Conservation (phyloP, 2,329 filamentous ascomycete species). For the Epichloe typhina region DNA sequence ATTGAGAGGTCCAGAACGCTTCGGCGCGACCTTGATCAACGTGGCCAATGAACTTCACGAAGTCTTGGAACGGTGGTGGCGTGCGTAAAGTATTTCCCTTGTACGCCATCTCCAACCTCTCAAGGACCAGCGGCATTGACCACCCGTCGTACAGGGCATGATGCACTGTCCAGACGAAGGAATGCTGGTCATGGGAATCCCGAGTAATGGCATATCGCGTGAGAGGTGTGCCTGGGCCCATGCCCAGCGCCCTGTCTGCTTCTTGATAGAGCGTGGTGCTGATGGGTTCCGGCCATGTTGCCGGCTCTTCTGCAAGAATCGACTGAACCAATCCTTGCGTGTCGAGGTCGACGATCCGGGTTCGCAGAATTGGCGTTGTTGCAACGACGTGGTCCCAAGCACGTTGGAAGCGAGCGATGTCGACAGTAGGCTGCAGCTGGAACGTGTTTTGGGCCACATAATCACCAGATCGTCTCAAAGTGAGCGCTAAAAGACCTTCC, state of each 20-base stretch:
- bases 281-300: conserved; percentile 12
- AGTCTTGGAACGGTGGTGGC: conserved; percentile 22
- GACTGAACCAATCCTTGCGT: conserved; percentile 1
- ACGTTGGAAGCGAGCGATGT: not conserved
- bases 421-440: not conserved
- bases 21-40: not conserved
- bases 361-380: conserved; percentile 4
- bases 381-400: conserved; percentile 2
- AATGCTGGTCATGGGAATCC: conserved; percentile 23
- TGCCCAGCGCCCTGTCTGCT: conserved; percentile 20
- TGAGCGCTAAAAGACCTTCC: conserved; percentile 3
- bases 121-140: conserved; percentile 30
- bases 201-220: conserved; percentile 26
- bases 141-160: conserved; percentile 40
- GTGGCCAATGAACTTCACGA: conserved; percentile 21
- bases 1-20: not conserved
- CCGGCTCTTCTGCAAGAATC: conserved; percentile 4
- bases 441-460: conserved; percentile 1
- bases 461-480: not conserved
- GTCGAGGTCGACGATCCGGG: conserved; percentile 1
- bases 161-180: conserved; percentile 26
- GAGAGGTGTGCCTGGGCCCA: conserved; percentile 27
- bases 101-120: conserved; percentile 25
- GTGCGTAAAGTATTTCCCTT: conserved; percentile 15
- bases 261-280: conserved; percentile 22